phyloP scores from a whole-genome alignment of 139 green algal species.

The Mychonastes homosphaera region DNA sequence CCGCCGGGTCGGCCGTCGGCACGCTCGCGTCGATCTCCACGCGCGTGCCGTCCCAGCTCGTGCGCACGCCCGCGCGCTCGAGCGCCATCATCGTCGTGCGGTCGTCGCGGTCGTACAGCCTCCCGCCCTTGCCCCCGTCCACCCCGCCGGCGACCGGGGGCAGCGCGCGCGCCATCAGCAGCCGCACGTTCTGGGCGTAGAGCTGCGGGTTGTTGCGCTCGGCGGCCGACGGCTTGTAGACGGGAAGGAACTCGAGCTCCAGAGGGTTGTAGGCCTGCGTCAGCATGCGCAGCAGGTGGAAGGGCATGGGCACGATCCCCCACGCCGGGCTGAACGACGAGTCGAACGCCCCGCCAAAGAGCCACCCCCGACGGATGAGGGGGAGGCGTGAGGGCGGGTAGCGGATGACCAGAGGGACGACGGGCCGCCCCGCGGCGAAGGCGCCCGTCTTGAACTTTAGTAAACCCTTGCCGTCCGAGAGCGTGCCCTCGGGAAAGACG shows the following conservation, averaged over 20 bases:
- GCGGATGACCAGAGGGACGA: constrained; percentile 62
- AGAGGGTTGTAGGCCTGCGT: constrained; percentile 22
- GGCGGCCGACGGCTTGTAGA: constrained; percentile 35
- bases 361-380: constrained; percentile 28
- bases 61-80: constrained; percentile 9
- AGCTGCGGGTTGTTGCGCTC: constrained; percentile 29
- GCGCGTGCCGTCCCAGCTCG: constrained; percentile 21
- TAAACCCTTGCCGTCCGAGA: constrained; percentile 66
- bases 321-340: constrained; percentile 20
- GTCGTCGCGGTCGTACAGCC: neutral
- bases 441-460: constrained; percentile 78
- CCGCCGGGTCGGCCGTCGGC: constrained; percentile 13
- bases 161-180: no score
- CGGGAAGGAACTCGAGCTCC: constrained; percentile 38
- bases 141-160: no score
- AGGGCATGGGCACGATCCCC: constrained; percentile 37
- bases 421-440: constrained; percentile 61
- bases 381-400: constrained; percentile 36
- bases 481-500: constrained; percentile 59
- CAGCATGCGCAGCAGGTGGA: constrained; percentile 63
- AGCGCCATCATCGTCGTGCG: constrained; percentile 18
- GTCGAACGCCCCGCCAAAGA: constrained; percentile 9
- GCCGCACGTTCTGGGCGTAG: constrained; percentile 32
- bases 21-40: no score
- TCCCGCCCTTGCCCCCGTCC: constrained; percentile 12